Base-by-base conservation (phyloP, 805 yeast genomes). In the Saccharomycopsis malanga region DNA sequence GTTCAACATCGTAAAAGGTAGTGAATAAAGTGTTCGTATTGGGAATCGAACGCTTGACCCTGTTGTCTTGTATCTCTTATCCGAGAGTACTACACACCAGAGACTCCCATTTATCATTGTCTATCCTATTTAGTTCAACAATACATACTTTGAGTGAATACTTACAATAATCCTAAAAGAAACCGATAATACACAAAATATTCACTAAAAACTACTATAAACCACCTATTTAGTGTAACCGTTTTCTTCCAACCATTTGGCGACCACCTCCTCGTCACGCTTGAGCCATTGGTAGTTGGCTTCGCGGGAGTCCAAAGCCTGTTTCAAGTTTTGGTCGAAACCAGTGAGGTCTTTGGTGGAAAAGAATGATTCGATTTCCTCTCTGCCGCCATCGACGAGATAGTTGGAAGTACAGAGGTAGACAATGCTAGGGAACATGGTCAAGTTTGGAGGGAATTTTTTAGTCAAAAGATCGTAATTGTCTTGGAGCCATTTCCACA, bases 341-440 rank as follows among this genome's bases (percentile, higher is more conserved):
- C 86, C 84, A 56, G 74, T 77, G 47, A 83, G 77, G 51, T 76
- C 69, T 62, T 72, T 79, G 20, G 50, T 59, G n/a, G 58, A 62
- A 57, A 79, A 78, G 70, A 80, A 74, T 29, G 61, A 59, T 52
- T 69, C 66, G 49, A 81, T 73, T 48, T 71, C 73, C 20, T 70
- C 68, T 55, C 71, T 71, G 53, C 78, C 77, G 29, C 70, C 75
- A 32, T 64, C 62, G 45, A 76, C 74, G 24, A 87, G 73, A 65
- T 78, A 81, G 1, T 83, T 78, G 21, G 79, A 65, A 34, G 85
- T 73, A 41, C 81, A 67, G 30, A 83, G 53, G 27, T 72, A 69
- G 34, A 91, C 83, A 49, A 93, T 80, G 17, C 81, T 70, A 18
- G 91, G 83, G 57, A 91, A 71, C 86, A 88, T 78, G 21, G 87